A percentile compares a stretch with the other conserved stretches of the same genome.
These are phyloP conservation scores for Epithele typhae DNA, from an alignment of 768 basidiomycete species.

Conservation along the genomic window DNA sequence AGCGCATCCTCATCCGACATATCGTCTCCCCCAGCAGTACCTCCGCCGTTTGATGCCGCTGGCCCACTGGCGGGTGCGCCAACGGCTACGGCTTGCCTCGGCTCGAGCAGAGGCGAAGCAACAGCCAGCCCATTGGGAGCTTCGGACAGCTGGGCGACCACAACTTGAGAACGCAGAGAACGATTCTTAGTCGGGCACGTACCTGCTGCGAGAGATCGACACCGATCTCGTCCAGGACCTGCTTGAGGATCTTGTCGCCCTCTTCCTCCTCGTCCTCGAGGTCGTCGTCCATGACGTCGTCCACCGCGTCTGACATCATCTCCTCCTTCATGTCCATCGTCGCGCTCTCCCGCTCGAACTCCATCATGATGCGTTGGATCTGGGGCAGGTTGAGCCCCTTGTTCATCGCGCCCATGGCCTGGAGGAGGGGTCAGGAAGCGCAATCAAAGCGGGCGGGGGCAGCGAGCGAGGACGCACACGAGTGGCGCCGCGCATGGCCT, in stretches of 20 bases:
- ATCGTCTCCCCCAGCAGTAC: conserved; percentile 33
- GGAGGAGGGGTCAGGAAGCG: conserved; percentile 4
- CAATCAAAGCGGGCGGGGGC: conserved; percentile 2
- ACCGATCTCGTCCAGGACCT: conserved; percentile 97
- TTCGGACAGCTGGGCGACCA: conserved; percentile 62
- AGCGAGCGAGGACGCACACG: conserved; percentile 51
- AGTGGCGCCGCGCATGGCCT: conserved; percentile 98
- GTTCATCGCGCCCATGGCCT: conserved; percentile 99
- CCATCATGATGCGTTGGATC: conserved; percentile 95
- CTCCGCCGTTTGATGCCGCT: conserved; percentile 33
- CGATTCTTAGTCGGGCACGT: conserved; percentile 7
- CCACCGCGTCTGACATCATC: conserved; percentile 99
- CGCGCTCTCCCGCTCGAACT: conserved; percentile 95
- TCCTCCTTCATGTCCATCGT: conserved; percentile 99
- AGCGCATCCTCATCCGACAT: conserved; percentile 85
- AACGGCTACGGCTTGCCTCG: conserved; percentile 78
- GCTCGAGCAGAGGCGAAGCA: conserved; percentile 54
- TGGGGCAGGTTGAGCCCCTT: conserved; percentile 90
- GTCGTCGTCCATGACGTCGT: conserved; percentile 89
- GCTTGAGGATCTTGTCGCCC: conserved; percentile 90
- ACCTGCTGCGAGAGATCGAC: conserved; percentile 86
- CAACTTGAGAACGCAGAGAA: neutral
- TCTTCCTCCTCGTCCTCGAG: conserved; percentile 93
- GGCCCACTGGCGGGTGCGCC: conserved; percentile 56
- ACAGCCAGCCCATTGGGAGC: conserved; percentile 71